These are phyloP conservation scores for Tetracladium setigerum DNA, from an alignment of 495 filamentous ascomycete species.

Conservation along the genomic window DNA sequence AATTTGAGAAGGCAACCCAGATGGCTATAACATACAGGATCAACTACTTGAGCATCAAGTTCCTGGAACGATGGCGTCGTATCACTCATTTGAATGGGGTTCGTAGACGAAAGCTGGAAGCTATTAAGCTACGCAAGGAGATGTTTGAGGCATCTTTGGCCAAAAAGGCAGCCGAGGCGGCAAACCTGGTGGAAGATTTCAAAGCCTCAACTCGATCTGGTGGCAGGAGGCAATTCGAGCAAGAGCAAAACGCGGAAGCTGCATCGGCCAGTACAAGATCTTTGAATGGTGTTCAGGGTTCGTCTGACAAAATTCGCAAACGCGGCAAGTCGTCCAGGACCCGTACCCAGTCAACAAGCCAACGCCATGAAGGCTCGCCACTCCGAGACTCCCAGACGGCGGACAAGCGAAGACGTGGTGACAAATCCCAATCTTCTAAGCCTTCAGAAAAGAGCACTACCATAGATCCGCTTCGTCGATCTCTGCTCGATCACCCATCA, in stretches of 20 bases:
- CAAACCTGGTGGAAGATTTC: constrained; percentile 18
- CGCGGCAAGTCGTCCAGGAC: too few relatives aligned
- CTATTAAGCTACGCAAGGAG: constrained; percentile 12
- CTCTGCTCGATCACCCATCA: constrained; percentile 17
- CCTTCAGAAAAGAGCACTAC: background rate
- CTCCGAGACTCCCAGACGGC: too few relatives aligned
- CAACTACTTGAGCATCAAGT: constrained; percentile 36
- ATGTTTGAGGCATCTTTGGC: constrained; percentile 15
- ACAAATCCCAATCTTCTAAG: too few relatives aligned
- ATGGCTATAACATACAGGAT: constrained; percentile 19
- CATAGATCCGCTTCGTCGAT: constrained; percentile 19
- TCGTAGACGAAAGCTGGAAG: constrained; percentile 15
- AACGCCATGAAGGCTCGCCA: too few relatives aligned
- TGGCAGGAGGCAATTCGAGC: too few relatives aligned
- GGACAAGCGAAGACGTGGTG: too few relatives aligned
- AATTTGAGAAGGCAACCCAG: constrained; percentile 30
- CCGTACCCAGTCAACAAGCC: too few relatives aligned
- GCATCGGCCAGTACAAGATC: too few relatives aligned
- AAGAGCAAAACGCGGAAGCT: too few relatives aligned
- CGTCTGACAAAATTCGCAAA: too few relatives aligned
- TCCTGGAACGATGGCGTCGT: constrained; percentile 39
- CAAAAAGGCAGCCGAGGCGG: constrained; percentile 12
- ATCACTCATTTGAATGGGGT: constrained; percentile 20
- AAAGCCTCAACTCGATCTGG: constrained; percentile 8
- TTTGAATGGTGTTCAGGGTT: too few relatives aligned